Evolutionary conservation across 2,329 filamentous ascomycete genomes (phyloP), one percentile per base, ranked within the genome.

Genomic region (Cladosporium austrohemisphaericum): DNA sequence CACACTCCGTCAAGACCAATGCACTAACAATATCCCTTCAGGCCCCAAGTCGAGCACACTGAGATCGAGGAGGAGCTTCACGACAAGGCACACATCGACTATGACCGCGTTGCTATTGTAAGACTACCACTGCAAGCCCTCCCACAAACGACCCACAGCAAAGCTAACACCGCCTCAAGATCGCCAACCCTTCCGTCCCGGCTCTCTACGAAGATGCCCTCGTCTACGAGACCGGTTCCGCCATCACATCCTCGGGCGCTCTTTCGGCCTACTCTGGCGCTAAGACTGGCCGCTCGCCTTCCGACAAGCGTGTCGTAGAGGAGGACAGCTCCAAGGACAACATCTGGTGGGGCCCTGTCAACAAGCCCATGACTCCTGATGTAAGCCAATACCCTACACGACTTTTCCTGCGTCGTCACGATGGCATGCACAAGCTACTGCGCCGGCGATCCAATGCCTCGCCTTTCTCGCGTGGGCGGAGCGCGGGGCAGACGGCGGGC

Each of bases 151-250:
- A 16, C 7, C 10, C n/a, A 20, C 33, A 36, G 18, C 11, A 4
- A 29, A 10, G 29, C 46, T 52, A 18, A 50, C 35, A 28, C 8
- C 23, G n/a, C 13, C 16, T 25, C 33, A 61, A 83, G 80, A 78
- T 84, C 63, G 88, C 89, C 75, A 97, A 98, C 75, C 91, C 92
- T 56, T 93, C 92, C 50, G 93, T 97, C 54, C 85, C 93, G 57
- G 86, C 91, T 52, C 84, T 98, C 57, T 98, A 98, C 78, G 93
- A 98, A 82, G 93, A 98, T 86, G 93, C 93, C 50, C 83, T 98
- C 57, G 90, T 91, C 60, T 98, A 97, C 77, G 93, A 98, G 76
- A 93, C 88, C 51, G 93, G 93, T 65, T 94, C 92, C 49, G 93
- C 93, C 71, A 96, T 98, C 76, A 95, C 93, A 61, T 94, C 91